Evolutionary conservation across 179 eudicot species (phyloP).

Genomic region (Patellifolia procumbens): DNA sequence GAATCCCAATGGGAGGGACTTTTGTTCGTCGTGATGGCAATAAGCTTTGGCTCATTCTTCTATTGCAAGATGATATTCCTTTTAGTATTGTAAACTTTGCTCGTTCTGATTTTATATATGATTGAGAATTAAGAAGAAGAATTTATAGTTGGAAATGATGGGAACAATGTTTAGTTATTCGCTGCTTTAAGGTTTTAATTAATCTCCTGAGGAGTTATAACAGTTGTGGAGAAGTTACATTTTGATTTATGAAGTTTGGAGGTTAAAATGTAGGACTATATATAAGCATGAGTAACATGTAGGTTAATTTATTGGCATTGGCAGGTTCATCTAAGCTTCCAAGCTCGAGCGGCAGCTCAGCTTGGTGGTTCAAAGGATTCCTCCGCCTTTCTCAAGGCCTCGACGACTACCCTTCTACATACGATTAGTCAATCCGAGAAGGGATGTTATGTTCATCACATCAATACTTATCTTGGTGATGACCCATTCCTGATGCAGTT

Average conservation of each 20-base stretch:
- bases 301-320: slow-evolving; percentile 32
- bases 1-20: no score
- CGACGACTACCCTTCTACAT: slow-evolving; percentile 77
- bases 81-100: no score
- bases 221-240: slow-evolving; percentile 20
- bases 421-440: slow-evolving; percentile 71
- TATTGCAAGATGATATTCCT: no score
- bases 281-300: slow-evolving; percentile 11
- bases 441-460: slow-evolving; percentile 72
- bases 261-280: slow-evolving; percentile 7
- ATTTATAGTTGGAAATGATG: slow-evolving; percentile 11
- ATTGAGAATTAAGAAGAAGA: background rate
- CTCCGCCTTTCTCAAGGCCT: slow-evolving; percentile 66
- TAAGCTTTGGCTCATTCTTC: no score
- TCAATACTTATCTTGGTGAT: slow-evolving; percentile 77
- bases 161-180: background rate
- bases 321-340: slow-evolving; percentile 71
- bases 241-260: slow-evolving; percentile 9
- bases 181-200: background rate
- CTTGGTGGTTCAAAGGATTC: slow-evolving; percentile 56
- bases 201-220: slow-evolving; percentile 11
- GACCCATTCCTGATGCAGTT: slow-evolving; percentile 78
- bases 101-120: no score
- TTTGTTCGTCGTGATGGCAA: no score
- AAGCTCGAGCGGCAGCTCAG: slow-evolving; percentile 61